Base-by-base conservation (phyloP, 106 monocot species). In the Posidonia australis region DNA sequence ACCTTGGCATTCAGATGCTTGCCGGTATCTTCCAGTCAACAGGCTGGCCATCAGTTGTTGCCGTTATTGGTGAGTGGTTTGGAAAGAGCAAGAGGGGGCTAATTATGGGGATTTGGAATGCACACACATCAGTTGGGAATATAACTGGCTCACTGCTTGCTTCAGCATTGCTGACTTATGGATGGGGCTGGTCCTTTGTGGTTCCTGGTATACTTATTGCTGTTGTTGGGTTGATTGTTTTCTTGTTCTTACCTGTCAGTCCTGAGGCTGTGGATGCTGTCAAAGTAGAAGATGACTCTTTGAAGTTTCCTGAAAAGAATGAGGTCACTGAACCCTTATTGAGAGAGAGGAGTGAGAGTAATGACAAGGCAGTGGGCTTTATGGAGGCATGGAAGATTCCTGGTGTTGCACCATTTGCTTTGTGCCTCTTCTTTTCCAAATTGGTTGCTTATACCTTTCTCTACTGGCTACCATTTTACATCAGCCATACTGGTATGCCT, bases 31-130 rank as follows among this genome's bases (percentile, higher is more conserved):
- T 87, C 58, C 92, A 92, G 53, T 87, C 92, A 0, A 82, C 87
- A 0, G 92, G 92, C 9, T 92, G 92, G 92, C 92, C 92, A 0
- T 82, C 92, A 16, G 92, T 92, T 26, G 84, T 92, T 5, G 79
- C 87, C 5, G 84, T 87, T 10, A 73, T 92, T 0, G 92, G 87
- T 0, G 87, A 87, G 28, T 92, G 92, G 92, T 84, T 81, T 59
- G 87, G 92, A 1, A 92, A 92, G 73, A 82, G 87, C 49, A 87
- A 78, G 72, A 84, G 92, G 51, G 92, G 92, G 17, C 75, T 92
- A 25, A 87, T 92, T 30, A 92, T 92, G 92, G 92, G 92, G 11
- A 76, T 92, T n/a, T 92, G 92, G 92, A 92, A 92, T 66, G 81
- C 92, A 24, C 87, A 92, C 51, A 92, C 92, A 16, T 87, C 84